A percentile compares a stretch with the other conserved stretches of the same genome.
Conservation (phyloP, 441 rosid species). For the Isatis lusitanica region DNA sequence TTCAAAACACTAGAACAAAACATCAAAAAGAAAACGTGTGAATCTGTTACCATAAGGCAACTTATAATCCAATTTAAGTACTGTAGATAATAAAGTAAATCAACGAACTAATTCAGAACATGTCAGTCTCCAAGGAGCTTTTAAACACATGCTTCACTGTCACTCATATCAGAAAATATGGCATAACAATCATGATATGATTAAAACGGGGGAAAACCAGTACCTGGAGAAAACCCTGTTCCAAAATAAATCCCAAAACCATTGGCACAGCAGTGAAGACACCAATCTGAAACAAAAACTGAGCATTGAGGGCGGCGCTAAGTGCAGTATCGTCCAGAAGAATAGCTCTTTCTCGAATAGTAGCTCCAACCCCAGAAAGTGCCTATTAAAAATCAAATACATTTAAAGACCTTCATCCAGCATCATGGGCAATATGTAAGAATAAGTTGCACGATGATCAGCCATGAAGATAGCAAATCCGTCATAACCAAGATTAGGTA, state of each 20-base stretch:
- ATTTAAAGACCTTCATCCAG: constrained; percentile 21
- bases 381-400: constrained; percentile 58
- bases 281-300: constrained; percentile 97
- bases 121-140: constrained; percentile 8
- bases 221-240: constrained; percentile 90
- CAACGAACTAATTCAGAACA: constrained; percentile 5
- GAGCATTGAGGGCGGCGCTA: constrained; percentile 84
- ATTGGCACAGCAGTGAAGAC: constrained; percentile 95
- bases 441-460: neutral
- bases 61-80: neutral
- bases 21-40: neutral
- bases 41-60: neutral
- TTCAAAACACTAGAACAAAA: neutral
- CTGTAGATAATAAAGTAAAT: neutral
- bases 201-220: constrained; percentile 26
- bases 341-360: constrained; percentile 56
- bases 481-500: constrained; percentile 18
- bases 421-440: constrained; percentile 2
- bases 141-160: constrained; percentile 7
- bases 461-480: constrained; percentile 15
- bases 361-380: constrained; percentile 93
- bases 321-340: constrained; percentile 66
- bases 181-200: constrained; percentile 7
- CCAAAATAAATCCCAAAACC: constrained; percentile 90
- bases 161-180: constrained; percentile 17